A percentile compares a stretch with the other conserved stretches of the same genome.
Conservation (phyloP, 768 basidiomycete genomes). For the Lactarius vividus region DNA sequence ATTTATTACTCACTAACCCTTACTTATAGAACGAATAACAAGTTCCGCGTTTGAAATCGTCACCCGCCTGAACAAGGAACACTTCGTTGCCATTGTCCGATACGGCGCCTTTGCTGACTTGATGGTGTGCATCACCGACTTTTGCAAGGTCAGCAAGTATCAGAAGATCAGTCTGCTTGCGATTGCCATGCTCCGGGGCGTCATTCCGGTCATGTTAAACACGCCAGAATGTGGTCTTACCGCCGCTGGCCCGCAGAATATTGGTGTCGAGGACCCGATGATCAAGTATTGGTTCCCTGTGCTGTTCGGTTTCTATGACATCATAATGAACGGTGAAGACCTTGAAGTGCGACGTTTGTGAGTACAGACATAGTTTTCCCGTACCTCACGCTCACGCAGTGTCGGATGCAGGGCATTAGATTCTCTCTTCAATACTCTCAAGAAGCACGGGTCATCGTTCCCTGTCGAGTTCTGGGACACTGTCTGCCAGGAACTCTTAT, state of each 20-base stretch:
- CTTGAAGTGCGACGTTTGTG: slow-evolving; percentile 95
- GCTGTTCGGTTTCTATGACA: slow-evolving; percentile 97
- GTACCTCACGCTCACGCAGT: slow-evolving; percentile 1
- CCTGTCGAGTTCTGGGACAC: slow-evolving; percentile 96
- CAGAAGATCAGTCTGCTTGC: slow-evolving; percentile 97
- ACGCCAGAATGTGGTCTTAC: slow-evolving; percentile 64
- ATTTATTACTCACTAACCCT: slow-evolving; percentile 13
- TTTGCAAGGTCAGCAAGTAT: slow-evolving; percentile 99
- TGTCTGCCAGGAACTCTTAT: slow-evolving; percentile 93
- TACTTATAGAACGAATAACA: slow-evolving; percentile 74
- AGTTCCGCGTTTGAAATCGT: slow-evolving; percentile 96
- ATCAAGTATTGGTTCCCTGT: slow-evolving; percentile 97
- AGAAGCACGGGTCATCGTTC: slow-evolving; percentile 82
- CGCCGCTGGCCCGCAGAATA: slow-evolving; percentile 36
- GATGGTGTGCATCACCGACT: slow-evolving; percentile 96
- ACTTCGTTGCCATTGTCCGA: slow-evolving; percentile 87
- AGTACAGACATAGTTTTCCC: slow-evolving; percentile 36
- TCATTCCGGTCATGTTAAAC: slow-evolving; percentile 88
- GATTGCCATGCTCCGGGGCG: slow-evolving; percentile 92
- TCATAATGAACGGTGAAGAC: slow-evolving; percentile 99
- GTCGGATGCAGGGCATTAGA: slow-evolving; percentile 77
- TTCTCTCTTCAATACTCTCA: slow-evolving; percentile 91
- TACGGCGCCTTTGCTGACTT: slow-evolving; percentile 95
- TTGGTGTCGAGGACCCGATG: slow-evolving; percentile 75
- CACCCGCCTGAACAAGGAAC: slow-evolving; percentile 83